Evolutionary conservation across 306 rosid genomes (phyloP), one percentile per base, ranked within the genome.

Genomic region (Canavalia ensiformis): DNA sequence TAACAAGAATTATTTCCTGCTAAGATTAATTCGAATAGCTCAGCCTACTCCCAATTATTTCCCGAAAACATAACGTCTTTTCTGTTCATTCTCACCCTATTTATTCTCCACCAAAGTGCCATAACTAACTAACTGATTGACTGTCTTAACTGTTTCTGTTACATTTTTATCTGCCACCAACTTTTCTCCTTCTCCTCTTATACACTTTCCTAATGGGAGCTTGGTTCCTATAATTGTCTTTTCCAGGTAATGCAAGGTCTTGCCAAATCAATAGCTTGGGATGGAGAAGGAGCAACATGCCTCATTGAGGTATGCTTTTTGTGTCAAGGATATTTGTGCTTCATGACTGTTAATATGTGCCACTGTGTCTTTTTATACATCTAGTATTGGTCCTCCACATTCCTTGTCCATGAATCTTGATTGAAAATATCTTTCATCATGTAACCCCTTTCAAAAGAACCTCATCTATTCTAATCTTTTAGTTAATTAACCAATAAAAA

Each of bases 261-360:
- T 75, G 99, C 97, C 64, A 95, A 93, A 87, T 95, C 98, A 52
- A 85, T 95, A 83, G 97, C 98, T 72, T 95, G 97, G 97, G 99
- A 93, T 80, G 99, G 99, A 78, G 98, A 95, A 87, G 98, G 99
- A 74, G 99, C 99, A 74, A 95, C 99, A 11, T 95, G 98, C 89
- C 92, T 95, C 13, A 86, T 93, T 85, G 99, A 95, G 97, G 99
- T 95, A 29, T 52, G 89, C 82, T 65, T 72, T 74, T 64, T 69
- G 39, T 50, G 71, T 82, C 62, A 66, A 78, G 72, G 69, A 69
- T 78, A 54, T 74, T 33, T 77, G 18, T 73, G 30, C 78, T 54
- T 49, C 62, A 9, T 56, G 52, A 39, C 78, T 64, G 34, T 67
- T 69, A 37, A 31, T n/a, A 75, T 47, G 8, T 59, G 66, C 68